phyloP scores from a whole-genome alignment of 352 stramenopile species.

The Phytophthora gonapodyides region DNA sequence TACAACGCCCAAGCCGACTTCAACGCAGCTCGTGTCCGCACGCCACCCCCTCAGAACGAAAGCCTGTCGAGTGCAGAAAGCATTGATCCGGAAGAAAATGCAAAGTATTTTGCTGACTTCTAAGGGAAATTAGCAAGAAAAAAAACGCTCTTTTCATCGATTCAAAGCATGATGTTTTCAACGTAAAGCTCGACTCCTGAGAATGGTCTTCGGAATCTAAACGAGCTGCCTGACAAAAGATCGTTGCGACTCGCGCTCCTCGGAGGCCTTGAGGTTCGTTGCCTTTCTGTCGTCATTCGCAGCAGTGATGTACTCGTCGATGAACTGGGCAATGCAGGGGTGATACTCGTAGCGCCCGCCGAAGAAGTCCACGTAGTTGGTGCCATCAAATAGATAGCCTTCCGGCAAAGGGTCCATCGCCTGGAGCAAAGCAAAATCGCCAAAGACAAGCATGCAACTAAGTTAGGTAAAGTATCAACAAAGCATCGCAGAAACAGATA shows the following conservation, averaged over 20 bases:
- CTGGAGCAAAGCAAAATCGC: conserved; percentile 24
- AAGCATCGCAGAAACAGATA: not conserved
- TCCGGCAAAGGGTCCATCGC: conserved; percentile 71
- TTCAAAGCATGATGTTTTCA: not conserved
- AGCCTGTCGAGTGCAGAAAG: conserved; percentile 70
- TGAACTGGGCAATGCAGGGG: conserved; percentile 66
- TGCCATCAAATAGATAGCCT: conserved; percentile 73
- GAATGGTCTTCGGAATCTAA: conserved; percentile 2
- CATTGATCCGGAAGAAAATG: conserved; percentile 70
- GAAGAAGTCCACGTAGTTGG: conserved; percentile 76
- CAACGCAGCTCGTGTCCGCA: conserved; percentile 12
- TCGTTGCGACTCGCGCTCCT: conserved; percentile 53
- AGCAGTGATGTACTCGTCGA: conserved; percentile 58
- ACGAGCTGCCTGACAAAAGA: conserved; percentile 41
- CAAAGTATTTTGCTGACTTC: conserved; percentile 74
- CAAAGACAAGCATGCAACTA: not conserved
- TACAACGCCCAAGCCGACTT: conserved; percentile 50
- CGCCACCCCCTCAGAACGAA: not conserved
- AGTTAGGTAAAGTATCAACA: not conserved
- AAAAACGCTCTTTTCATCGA: not conserved
- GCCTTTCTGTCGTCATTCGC: conserved; percentile 48
- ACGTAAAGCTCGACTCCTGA: too few relatives aligned
- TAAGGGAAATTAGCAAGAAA: conserved; percentile 25
- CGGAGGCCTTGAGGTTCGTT: conserved; percentile 54
- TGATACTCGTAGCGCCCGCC: conserved; percentile 78